Evolutionary conservation across 164 flowering plant genomes (phyloP).

Genomic region (Echeveria elegans): DNA sequence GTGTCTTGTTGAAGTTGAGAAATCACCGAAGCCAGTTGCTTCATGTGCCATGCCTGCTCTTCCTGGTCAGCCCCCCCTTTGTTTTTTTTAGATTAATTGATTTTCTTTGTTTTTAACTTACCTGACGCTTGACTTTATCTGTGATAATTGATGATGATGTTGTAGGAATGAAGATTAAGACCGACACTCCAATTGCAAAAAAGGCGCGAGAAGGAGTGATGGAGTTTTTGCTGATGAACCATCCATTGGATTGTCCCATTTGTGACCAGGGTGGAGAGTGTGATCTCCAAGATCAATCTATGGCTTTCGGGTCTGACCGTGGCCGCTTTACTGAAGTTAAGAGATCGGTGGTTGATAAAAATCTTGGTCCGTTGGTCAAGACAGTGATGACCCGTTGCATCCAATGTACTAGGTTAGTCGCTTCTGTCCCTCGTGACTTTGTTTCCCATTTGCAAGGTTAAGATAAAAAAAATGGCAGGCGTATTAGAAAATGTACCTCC

Average conservation of each 20-base stretch:
- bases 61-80: slow-evolving; percentile 43
- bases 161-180: slow-evolving; percentile 97
- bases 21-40: slow-evolving; percentile 98
- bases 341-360: slow-evolving; percentile 98
- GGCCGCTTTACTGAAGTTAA: slow-evolving; percentile 96
- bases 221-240: slow-evolving; percentile 98
- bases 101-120: too few relatives aligned
- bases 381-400: slow-evolving; percentile 99
- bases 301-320: slow-evolving; percentile 99
- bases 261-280: slow-evolving; percentile 99
- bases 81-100: neutral
- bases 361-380: slow-evolving; percentile 96
- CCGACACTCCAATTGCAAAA: slow-evolving; percentile 89
- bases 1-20: slow-evolving; percentile 98
- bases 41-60: slow-evolving; percentile 99
- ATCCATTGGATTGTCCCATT: slow-evolving; percentile 97
- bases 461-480: too few relatives aligned
- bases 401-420: slow-evolving; percentile 84
- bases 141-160: too few relatives aligned
- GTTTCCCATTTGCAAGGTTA: too few relatives aligned
- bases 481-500: neutral
- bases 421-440: neutral
- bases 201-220: slow-evolving; percentile 98
- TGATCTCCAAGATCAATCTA: slow-evolving; percentile 99
- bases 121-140: too few relatives aligned